Base-by-base conservation (phyloP, 108 stramenopile genomes). In the Discostella pseudostelligera region DNA sequence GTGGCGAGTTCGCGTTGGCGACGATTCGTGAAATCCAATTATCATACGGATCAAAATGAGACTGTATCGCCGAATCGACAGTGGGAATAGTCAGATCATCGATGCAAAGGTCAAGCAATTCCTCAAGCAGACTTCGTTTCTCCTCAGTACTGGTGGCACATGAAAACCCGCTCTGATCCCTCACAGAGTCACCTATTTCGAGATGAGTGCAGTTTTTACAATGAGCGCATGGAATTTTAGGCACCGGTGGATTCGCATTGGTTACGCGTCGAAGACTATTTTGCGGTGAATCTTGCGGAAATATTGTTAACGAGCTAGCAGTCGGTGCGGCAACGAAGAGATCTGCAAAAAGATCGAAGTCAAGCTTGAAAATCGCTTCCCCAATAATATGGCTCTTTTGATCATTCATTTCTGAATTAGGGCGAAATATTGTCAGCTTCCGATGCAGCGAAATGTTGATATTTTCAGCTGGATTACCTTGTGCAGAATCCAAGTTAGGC, bases 11-110 rank as follows among this genome's bases (percentile, higher is more conserved):
- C 5, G 75, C 67, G 25, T 57, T 24, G 1, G 51, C 49, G 7
- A 54, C 45, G 32, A 76, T 58, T 2, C 62, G 35, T 25, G 75
- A 69, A 39, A 76, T 62, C 76, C 69, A 77, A 26, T 43, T 16
- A 2, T 75, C 74, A 54, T 59, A 65, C 1, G 67, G 74, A 68
- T 75, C 74, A 12, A 62, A 10, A 32, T 39, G 51, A 14, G 62
- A 45, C 10, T 46, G 24, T 11, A 29, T n/a, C 12, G 58, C 42
- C 0, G 70, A 54, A 21, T 64, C 67, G 16, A 69, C 40, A 3
- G 67, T 68, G 14, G 74, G 74, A 14, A 76, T 57, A 13, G 76
- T 77, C 76, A 77, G 58, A 37, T 77, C 76, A 56, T 77, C 76
- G 9, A 46, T 39, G 39, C 76, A 77, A 35, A 77, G 63, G 48